Evolutionary conservation across 768 basidiomycete species (phyloP).

Genomic region (Gloeostereum incarnatum): DNA sequence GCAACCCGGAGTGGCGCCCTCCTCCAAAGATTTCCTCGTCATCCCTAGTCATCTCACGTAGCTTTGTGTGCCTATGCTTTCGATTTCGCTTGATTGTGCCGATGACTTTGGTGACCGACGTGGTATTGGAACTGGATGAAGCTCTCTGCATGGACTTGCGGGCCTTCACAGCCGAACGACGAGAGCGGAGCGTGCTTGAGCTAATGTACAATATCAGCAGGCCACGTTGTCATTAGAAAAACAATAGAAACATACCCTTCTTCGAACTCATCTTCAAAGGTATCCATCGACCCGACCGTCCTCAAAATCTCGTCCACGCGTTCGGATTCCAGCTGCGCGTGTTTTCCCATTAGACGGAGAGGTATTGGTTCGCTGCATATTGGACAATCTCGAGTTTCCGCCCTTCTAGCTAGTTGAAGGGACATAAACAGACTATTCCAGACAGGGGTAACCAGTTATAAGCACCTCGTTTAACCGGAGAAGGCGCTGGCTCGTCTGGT

Average conservation of each 20-base stretch:
- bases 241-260: constrained; percentile 35
- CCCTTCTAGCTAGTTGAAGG: constrained; percentile 33
- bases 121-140: constrained; percentile 16
- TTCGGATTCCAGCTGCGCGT: constrained; percentile 56
- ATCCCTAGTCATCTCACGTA: constrained; percentile 60
- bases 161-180: constrained; percentile 37
- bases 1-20: constrained; percentile 13
- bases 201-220: constrained; percentile 9
- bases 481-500: no score
- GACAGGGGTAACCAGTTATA: no score
- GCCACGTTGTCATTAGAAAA: constrained; percentile 8
- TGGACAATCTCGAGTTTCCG: constrained; percentile 69
- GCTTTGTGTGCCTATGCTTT: constrained; percentile 54
- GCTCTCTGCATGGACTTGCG: constrained; percentile 24
- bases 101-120: constrained; percentile 42
- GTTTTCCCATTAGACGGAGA: constrained; percentile 56
- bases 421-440: no score
- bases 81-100: constrained; percentile 58
- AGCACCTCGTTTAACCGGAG: no score
- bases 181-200: constrained; percentile 15
- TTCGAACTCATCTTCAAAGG: constrained; percentile 40
- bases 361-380: constrained; percentile 69
- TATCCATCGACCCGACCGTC: constrained; percentile 52
- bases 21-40: constrained; percentile 34
- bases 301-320: constrained; percentile 61